Evolutionary conservation across 768 basidiomycete genomes (phyloP), one percentile per base, ranked within the genome.

Genomic region (Boletellus emodensis): DNA sequence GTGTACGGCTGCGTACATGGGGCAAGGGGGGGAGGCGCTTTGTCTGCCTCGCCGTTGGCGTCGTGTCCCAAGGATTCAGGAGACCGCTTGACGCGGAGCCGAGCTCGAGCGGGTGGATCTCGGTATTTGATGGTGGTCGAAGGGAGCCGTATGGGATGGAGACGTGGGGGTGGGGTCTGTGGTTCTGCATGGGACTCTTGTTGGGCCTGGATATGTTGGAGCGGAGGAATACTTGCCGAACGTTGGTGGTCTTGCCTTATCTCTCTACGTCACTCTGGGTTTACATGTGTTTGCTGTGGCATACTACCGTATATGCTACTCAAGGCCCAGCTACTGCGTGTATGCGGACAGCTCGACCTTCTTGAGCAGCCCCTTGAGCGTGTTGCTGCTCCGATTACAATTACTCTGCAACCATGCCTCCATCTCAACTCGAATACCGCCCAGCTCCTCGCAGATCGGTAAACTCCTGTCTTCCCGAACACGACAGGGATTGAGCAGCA

Each of bases 321-420:
- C 6, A 34, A 32, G 12, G 11, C 15, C n/a, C 0, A 13, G 32
- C 49, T 67, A 68, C 17, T 48, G 49, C 17, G 59, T 64, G 42
- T 77, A 68, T 3, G 70, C 55, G 3, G 80, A 77, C 48, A 84
- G 63, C 62, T 88, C 85, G 11, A 92, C 80, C 71, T 90, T 91
- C 75, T 90, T 91, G 61, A 93, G 67, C 57, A 93, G 66, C 0
- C 85, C 86, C 66, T 90, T 91, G 57, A 93, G 70, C 14, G 84
- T 87, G 55, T 83, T 84, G 59, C 84, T 87, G 44, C 83, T 83
- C 66, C 91, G 84, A 64, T 90, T 90, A 59, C 93, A 93, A 63
- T 95, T 94, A 15, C 75, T 78, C 64, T 85, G 80, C 51, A 99
- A 64, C 93, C 92, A 97, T 14, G 54, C 56, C 72, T 96, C 92